Conservation (phyloP, 73 alveolate species). For the Paramecium bursaria region DNA sequence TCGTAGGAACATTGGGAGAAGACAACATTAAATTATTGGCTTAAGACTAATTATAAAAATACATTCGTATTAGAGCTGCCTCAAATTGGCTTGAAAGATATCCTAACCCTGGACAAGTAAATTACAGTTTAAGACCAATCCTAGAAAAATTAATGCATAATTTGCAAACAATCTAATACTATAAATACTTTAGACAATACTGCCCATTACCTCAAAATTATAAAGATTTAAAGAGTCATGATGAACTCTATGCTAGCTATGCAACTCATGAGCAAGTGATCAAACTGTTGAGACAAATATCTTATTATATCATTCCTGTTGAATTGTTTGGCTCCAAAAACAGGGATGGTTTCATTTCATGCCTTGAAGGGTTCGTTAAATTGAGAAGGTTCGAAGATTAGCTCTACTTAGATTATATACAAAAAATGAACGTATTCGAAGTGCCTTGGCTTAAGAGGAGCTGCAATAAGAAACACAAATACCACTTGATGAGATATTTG, state of each 20-base stretch:
- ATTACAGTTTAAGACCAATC: slow-evolving; percentile 12
- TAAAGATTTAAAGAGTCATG: slow-evolving; percentile 61
- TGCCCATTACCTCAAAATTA: slow-evolving; percentile 84
- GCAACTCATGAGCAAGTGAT: slow-evolving; percentile 22
- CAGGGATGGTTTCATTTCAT: not conserved
- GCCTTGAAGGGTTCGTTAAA: slow-evolving; percentile 29
- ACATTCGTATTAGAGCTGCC: slow-evolving; percentile 29
- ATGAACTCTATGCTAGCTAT: slow-evolving; percentile 7
- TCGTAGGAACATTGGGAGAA: slow-evolving; percentile 5
- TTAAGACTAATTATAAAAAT: not conserved
- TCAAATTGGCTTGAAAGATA: slow-evolving; percentile 17
- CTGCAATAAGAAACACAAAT: slow-evolving; percentile 20
- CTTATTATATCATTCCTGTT: slow-evolving; percentile 20
- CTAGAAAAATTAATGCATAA: slow-evolving; percentile 64
- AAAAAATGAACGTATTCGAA: slow-evolving; percentile 43
- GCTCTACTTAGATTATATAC: slow-evolving; percentile 46
- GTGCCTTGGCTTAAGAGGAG: slow-evolving; percentile 42
- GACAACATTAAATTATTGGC: not conserved
- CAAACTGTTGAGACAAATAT: slow-evolving; percentile 28
- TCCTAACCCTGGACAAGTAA: not conserved
- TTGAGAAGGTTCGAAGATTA: slow-evolving; percentile 65
- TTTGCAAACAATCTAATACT: slow-evolving; percentile 71
- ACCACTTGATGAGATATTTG: not conserved
- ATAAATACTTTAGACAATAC: slow-evolving; percentile 67
- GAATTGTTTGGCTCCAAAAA: slow-evolving; percentile 48